phyloP scores from a whole-genome alignment of 805 yeast species.

The Schwanniomyces sp. region DNA sequence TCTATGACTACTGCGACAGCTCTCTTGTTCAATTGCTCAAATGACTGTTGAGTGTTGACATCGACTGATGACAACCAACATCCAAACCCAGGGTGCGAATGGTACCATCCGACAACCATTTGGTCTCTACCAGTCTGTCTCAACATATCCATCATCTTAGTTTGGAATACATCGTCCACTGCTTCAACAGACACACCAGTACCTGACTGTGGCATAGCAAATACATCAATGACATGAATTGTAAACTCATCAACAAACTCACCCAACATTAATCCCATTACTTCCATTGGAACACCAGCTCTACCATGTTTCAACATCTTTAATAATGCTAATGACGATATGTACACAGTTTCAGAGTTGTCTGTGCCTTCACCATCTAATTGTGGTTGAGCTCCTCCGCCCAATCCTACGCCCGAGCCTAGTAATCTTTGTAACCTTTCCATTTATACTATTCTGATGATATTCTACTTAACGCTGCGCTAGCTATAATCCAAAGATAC shows the following conservation, averaged over 20 bases:
- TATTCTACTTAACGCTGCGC: not conserved
- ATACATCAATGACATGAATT: slow-evolving; percentile 94
- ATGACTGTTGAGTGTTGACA: slow-evolving; percentile 96
- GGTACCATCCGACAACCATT: slow-evolving; percentile 99
- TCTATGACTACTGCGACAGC: slow-evolving; percentile 99
- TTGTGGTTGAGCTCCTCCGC: slow-evolving; percentile 44
- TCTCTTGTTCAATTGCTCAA: slow-evolving; percentile 91
- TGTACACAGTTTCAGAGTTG: slow-evolving; percentile 94
- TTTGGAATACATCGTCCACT: slow-evolving; percentile 97
- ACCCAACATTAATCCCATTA: slow-evolving; percentile 98
- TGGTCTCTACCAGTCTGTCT: slow-evolving; percentile 99
- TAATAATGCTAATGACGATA: slow-evolving; percentile 89
- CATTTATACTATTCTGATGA: slow-evolving; percentile 21
- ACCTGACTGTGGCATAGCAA: slow-evolving; percentile 99
- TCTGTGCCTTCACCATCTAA: slow-evolving; percentile 83
- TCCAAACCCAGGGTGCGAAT: slow-evolving; percentile 99
- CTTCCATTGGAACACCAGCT: slow-evolving; percentile 79
- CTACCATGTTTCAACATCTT: slow-evolving; percentile 98
- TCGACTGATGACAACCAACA: slow-evolving; percentile 98
- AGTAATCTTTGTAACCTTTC: slow-evolving; percentile 51
- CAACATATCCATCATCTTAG: slow-evolving; percentile 99
- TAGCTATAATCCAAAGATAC: not conserved
- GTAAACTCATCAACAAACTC: slow-evolving; percentile 97
- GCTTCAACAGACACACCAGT: slow-evolving; percentile 99
- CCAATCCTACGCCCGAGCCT: slow-evolving; percentile 46